Evolutionary conservation across 2,329 filamentous ascomycete genomes (phyloP).

Genomic region (Domatiomyces catenatus): DNA sequence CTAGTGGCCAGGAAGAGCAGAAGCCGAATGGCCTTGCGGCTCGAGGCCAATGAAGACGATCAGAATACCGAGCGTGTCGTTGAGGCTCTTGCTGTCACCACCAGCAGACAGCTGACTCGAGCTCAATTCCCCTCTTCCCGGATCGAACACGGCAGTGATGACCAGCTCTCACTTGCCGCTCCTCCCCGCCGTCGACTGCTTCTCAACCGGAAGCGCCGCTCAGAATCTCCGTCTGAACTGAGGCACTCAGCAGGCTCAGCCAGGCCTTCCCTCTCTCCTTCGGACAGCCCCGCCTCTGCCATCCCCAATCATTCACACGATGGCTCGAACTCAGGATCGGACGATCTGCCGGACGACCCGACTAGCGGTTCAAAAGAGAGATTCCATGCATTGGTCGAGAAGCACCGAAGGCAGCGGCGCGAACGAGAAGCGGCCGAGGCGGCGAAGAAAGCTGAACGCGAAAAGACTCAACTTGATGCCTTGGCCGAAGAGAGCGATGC

Average conservation of each 20-base stretch:
- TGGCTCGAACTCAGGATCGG: slow-evolving; percentile 13
- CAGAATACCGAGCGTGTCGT: neutral
- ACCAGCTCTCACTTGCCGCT: neutral
- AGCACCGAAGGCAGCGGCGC: slow-evolving; percentile 56
- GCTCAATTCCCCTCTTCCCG: neutral
- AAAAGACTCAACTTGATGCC: slow-evolving; percentile 23
- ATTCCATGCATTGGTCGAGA: slow-evolving; percentile 56
- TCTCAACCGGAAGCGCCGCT: slow-evolving; percentile 19
- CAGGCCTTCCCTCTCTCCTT: slow-evolving; percentile 30
- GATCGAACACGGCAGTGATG: neutral
- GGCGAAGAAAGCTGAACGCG: slow-evolving; percentile 25
- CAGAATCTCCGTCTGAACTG: slow-evolving; percentile 20
- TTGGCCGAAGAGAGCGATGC: slow-evolving; percentile 39
- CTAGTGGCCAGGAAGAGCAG: slow-evolving; percentile 43
- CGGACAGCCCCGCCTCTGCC: slow-evolving; percentile 18
- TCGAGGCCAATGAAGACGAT: slow-evolving; percentile 7
- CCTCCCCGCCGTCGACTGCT: slow-evolving; percentile 16
- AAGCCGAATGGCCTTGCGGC: slow-evolving; percentile 46
- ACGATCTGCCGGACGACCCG: slow-evolving; percentile 13
- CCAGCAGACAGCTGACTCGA: neutral
- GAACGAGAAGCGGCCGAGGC: slow-evolving; percentile 45
- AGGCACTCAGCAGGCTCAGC: slow-evolving; percentile 20
- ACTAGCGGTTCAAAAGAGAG: slow-evolving; percentile 35
- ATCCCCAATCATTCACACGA: slow-evolving; percentile 17
- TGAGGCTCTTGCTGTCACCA: neutral